Evolutionary conservation across 2,329 filamentous ascomycete genomes (phyloP), one percentile per base, ranked within the genome.

Genomic region (Rhynchosporium graminicola): DNA sequence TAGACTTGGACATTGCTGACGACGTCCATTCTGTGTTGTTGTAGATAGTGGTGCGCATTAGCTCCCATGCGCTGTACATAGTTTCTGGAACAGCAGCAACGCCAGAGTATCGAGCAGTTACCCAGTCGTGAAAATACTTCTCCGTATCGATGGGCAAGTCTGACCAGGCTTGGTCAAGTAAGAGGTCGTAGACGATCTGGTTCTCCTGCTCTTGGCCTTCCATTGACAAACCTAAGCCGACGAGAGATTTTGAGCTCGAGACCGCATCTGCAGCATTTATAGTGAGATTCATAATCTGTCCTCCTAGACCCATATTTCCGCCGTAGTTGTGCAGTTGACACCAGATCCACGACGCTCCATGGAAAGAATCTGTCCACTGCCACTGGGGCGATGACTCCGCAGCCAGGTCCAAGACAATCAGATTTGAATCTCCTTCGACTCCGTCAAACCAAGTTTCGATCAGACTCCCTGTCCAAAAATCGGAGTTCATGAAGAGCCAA

Each of bases 311-410:
- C 74, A 77, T 76, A 65, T 79, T 82, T 15, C 78, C 79, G 5
- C 81, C 81, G 62, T 79, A 83, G 63, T 77, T 76, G 65, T 83
- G 81, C 6, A 83, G 70, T 65, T 82, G 74, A 65, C 80, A 82
- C 81, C 81, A 83, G 42, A 83, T 78, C 80, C 81, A 83, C 0
- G 79, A 77, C 65, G 82, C 82, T 20, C 80, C 80, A 62, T 77
- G 79, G 68, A 81, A 84, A 0, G 77, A 79, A 15, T 79, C 75
- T 0, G 80, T 82, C 8, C 79, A 74, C 65, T 78, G 77, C 81
- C 82, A 83, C 62, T 82, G 78, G 0, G 81, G 81, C 8, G 75
- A 68, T 6, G 75, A 76, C 63, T 83, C 81, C 0, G 80, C 80
- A 64, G 78, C 81, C 2, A 83, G 74, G 63, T 83, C 81, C 3